Conservation (phyloP, 495 filamentous ascomycete genomes). For the Hypoxylon cercidicola region DNA sequence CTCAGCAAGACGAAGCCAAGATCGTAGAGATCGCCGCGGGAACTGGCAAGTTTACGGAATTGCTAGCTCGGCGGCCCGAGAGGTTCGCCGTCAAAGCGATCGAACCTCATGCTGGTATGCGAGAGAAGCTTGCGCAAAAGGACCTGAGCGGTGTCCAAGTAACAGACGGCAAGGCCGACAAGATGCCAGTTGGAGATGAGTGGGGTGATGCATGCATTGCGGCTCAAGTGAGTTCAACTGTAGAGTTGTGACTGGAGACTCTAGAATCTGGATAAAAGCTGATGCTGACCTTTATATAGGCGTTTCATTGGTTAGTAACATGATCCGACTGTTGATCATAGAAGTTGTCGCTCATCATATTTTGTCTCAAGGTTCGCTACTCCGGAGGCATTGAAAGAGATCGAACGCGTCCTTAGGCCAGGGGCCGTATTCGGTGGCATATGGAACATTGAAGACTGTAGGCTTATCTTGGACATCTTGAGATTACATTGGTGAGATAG, state of each 20-base stretch:
- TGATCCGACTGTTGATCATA: not conserved
- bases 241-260: constrained; percentile 1
- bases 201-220: constrained; percentile 71
- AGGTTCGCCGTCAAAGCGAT: constrained; percentile 66
- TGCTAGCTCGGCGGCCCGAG: constrained; percentile 63
- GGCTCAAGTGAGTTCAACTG: constrained; percentile 72
- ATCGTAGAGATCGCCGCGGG: constrained; percentile 73
- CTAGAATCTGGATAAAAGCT: constrained; percentile 16
- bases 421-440: constrained; percentile 67
- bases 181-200: constrained; percentile 62
- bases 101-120: constrained; percentile 71
- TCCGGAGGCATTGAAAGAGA: constrained; percentile 63
- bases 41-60: constrained; percentile 73
- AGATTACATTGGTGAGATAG: constrained; percentile 6
- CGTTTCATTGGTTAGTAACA: constrained; percentile 66
- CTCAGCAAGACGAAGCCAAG: constrained; percentile 50
- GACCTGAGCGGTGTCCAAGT: constrained; percentile 59
- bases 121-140: constrained; percentile 64
- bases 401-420: constrained; percentile 65
- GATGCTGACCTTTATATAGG: constrained; percentile 45
- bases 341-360: constrained; percentile 13
- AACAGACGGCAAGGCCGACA: constrained; percentile 63
- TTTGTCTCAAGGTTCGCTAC: constrained; percentile 65
- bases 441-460: constrained; percentile 75
- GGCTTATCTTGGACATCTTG: constrained; percentile 25